Conservation (phyloP, 2,329 filamentous ascomycete species). For the Aspergillus hiratsukae region DNA sequence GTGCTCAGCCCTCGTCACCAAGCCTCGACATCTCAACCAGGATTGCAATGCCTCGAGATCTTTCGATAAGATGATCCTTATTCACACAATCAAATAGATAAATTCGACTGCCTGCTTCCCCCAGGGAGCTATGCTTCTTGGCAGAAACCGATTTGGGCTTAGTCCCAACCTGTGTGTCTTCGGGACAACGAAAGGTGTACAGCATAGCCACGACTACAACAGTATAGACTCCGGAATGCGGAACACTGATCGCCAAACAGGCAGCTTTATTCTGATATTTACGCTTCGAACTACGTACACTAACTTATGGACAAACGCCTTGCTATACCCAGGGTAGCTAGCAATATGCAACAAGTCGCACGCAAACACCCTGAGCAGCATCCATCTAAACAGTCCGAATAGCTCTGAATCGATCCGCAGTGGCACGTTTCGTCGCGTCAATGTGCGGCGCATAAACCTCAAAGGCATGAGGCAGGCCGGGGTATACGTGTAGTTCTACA, state of each 20-base stretch:
- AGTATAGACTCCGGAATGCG: neutral
- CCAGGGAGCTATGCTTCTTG: neutral
- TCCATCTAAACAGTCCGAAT: neutral
- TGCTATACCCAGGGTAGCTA: neutral
- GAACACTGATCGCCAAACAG: neutral
- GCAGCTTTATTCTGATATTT: neutral
- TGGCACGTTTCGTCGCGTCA: slow-evolving; percentile 10
- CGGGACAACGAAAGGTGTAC: neutral
- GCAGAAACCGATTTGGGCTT: neutral
- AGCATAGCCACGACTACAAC: neutral
- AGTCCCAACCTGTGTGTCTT: neutral
- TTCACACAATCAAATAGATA: neutral
- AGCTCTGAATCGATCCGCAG: slow-evolving; percentile 14
- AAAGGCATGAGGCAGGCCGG: slow-evolving; percentile 40
- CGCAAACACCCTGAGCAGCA: neutral
- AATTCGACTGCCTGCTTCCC: neutral
- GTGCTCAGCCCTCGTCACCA: neutral
- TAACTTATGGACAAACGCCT: neutral
- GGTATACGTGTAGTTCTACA: slow-evolving; percentile 44
- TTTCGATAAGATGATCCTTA: neutral
- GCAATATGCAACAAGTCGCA: neutral
- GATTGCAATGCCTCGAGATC: neutral
- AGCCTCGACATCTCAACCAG: neutral
- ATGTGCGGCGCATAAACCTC: slow-evolving; percentile 24
- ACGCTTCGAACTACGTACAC: neutral